Conservation (phyloP, 805 yeast species). For the Metschnikowia kunwiensis region DNA sequence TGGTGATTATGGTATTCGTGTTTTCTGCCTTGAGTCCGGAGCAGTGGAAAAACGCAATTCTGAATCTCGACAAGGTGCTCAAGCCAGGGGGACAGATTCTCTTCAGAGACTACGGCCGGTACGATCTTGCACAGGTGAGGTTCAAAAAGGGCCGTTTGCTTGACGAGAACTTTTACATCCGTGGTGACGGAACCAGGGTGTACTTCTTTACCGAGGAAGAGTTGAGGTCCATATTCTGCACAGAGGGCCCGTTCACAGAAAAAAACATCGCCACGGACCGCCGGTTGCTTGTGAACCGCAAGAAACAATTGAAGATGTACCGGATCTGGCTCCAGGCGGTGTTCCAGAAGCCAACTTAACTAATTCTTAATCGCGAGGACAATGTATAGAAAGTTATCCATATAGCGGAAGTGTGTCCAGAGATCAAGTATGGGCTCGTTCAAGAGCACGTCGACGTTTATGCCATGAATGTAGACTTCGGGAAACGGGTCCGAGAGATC, state of each 20-base stretch:
- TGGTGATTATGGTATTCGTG: constrained; percentile 92
- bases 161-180: constrained; percentile 90
- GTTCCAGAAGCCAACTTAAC: constrained; percentile 36
- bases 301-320: constrained; percentile 91
- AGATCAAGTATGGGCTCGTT: constrained; percentile 23
- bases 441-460: constrained; percentile 20
- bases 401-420: constrained; percentile 33
- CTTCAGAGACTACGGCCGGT: constrained; percentile 92
- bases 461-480: constrained; percentile 32
- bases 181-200: constrained; percentile 98
- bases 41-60: constrained; percentile 83
- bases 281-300: constrained; percentile 85
- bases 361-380: constrained; percentile 14
- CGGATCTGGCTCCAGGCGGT: constrained; percentile 96
- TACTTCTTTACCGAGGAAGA: constrained; percentile 97
- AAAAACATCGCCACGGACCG: constrained; percentile 84
- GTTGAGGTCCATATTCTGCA: constrained; percentile 62
- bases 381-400: constrained; percentile 38
- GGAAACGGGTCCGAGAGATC: constrained; percentile 9
- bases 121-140: constrained; percentile 92
- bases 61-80: constrained; percentile 64
- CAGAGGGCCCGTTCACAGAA: constrained; percentile 54
- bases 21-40: constrained; percentile 88
- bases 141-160: constrained; percentile 83
- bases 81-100: constrained; percentile 92